phyloP scores from a whole-genome alignment of 495 filamentous ascomycete species.

The Beverwykella pulmonaria region DNA sequence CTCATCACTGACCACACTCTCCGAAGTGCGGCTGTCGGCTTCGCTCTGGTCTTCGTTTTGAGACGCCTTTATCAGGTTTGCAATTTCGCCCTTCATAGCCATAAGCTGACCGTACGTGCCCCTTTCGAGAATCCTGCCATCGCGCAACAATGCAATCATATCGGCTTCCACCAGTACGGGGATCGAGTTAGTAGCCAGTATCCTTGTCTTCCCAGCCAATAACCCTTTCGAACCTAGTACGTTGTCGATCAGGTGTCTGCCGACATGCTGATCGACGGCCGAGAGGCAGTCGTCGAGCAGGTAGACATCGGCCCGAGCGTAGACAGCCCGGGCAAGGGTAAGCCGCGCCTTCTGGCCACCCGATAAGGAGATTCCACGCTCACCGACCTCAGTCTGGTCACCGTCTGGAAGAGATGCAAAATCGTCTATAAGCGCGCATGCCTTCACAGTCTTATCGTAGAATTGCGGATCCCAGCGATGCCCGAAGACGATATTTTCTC shows the following conservation, averaged over 20 bases:
- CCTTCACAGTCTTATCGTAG: conserved; percentile 91
- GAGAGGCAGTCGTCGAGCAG: conserved; percentile 92
- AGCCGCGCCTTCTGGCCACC: conserved; percentile 96
- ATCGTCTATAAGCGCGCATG: conserved; percentile 89
- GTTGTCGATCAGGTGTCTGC: conserved; percentile 88
- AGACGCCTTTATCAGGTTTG: conserved; percentile 78
- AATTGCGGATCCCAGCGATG: conserved; percentile 93
- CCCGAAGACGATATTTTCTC: conserved; percentile 96
- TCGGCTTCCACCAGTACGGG: conserved; percentile 86
- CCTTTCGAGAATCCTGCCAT: conserved; percentile 80
- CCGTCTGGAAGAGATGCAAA: conserved; percentile 93
- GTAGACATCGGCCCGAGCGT: conserved; percentile 96
- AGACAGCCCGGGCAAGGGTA: conserved; percentile 93
- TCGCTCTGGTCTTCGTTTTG: conserved; percentile 64
- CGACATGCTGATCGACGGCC: conserved; percentile 97
- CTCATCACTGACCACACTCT: conserved; percentile 57
- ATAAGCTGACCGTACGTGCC: conserved; percentile 88
- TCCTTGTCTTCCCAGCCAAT: conserved; percentile 81
- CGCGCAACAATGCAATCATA: conserved; percentile 78
- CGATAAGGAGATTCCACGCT: conserved; percentile 94
- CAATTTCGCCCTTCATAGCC: conserved; percentile 90
- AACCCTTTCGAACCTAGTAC: conserved; percentile 87
- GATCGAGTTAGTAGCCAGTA: conserved; percentile 95
- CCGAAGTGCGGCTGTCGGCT: conserved; percentile 52
- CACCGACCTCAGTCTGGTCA: conserved; percentile 94